phyloP scores from a whole-genome alignment of 306 rosid species.

The Astragalus membranaceus region DNA sequence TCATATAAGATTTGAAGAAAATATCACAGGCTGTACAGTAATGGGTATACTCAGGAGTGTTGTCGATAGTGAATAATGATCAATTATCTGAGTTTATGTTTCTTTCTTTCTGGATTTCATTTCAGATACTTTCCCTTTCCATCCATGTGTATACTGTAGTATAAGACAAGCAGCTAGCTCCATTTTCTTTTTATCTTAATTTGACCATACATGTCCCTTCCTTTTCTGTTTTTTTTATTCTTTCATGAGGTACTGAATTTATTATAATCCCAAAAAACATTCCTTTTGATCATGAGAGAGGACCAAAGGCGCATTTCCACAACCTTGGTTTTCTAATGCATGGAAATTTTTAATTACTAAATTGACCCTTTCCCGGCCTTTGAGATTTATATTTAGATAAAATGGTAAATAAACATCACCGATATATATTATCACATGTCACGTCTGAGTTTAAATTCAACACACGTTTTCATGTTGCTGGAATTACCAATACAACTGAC shows the following conservation, averaged over 20 bases:
- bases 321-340: background rate
- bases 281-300: slow-evolving; percentile 8
- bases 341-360: slow-evolving; percentile 11
- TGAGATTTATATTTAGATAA: too few relatives aligned
- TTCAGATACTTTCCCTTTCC: background rate
- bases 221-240: slow-evolving; percentile 10
- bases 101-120: slow-evolving; percentile 19
- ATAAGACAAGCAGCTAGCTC: slow-evolving; percentile 20
- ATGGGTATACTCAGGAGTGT: slow-evolving; percentile 42
- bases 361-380: background rate
- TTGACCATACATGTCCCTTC: slow-evolving; percentile 17
- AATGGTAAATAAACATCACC: too few relatives aligned
- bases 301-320: slow-evolving; percentile 5
- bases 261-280: slow-evolving; percentile 27
- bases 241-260: background rate
- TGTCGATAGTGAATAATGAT: slow-evolving; percentile 16
- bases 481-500: too few relatives aligned
- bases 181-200: slow-evolving; percentile 13
- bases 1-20: slow-evolving; percentile 25
- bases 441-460: too few relatives aligned
- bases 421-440: too few relatives aligned
- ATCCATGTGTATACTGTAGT: too few relatives aligned
- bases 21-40: slow-evolving; percentile 55
- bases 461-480: too few relatives aligned
- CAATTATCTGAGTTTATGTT: slow-evolving; percentile 25